These are phyloP conservation scores for Sungouiella blattae DNA, from an alignment of 805 yeast species.

Conservation along the genomic window DNA sequence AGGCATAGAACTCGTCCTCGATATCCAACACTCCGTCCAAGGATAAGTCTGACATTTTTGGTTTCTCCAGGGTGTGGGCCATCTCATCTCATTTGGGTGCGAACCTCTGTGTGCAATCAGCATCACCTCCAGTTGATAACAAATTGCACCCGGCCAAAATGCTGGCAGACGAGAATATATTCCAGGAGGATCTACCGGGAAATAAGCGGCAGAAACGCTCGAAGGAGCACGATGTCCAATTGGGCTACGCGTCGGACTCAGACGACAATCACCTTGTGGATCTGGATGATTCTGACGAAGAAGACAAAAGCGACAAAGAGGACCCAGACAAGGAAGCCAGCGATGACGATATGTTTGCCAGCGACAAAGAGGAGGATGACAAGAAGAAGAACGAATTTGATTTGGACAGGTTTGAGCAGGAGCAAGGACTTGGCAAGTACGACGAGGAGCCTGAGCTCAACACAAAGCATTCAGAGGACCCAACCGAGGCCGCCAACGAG, in stretches of 20 bases:
- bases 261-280: conserved; percentile 9
- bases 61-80: background rate
- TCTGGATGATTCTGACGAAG: conserved; percentile 1
- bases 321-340: conserved; percentile 15
- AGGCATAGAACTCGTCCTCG: conserved; percentile 59
- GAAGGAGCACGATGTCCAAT: no score
- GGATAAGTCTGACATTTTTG: conserved; percentile 29
- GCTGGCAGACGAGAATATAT: background rate
- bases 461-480: no score
- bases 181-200: background rate
- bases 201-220: background rate
- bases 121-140: background rate
- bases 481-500: conserved; percentile 6
- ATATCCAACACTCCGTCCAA: conserved; percentile 49
- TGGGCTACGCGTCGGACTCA: conserved; percentile 17
- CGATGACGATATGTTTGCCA: conserved; percentile 44
- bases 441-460: conserved; percentile 12
- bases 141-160: background rate
- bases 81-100: background rate
- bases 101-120: background rate
- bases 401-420: conserved; percentile 22
- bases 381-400: conserved; percentile 8
- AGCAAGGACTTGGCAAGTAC: conserved; percentile 21
- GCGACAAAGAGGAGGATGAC: conserved; percentile 11
- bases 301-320: conserved; percentile 7